These are phyloP conservation scores for Candida orba DNA, from an alignment of 805 yeast genomes.

Conservation along the genomic window DNA sequence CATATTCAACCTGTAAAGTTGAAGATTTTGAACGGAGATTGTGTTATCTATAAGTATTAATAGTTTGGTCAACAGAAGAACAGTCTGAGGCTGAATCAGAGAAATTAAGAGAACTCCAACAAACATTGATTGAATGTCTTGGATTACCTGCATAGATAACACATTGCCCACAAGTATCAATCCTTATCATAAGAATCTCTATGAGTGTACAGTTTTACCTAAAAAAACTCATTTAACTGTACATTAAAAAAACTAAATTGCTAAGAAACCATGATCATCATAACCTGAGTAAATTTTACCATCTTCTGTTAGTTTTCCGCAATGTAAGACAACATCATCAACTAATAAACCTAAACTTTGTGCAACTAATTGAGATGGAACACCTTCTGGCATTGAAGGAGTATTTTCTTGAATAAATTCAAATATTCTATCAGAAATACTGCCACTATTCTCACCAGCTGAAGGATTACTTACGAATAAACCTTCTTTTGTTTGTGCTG, in stretches of 20 bases:
- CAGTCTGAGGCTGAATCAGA: conserved; percentile 48
- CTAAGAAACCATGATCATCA: conserved; percentile 56
- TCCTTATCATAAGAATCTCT: no score
- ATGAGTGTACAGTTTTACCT: no score
- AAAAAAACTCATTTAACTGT: no score
- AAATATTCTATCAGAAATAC: conserved; percentile 37
- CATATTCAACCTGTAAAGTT: no score
- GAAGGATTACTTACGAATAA: conserved; percentile 40
- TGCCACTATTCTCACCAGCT: conserved; percentile 23
- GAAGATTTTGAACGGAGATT: no score
- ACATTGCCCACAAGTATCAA: no score
- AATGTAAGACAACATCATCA: conserved; percentile 41
- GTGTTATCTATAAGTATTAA: no score
- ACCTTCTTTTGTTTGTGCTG: conserved; percentile 15
- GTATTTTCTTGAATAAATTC: conserved; percentile 43
- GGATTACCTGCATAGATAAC: conserved; percentile 84
- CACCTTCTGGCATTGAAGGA: conserved; percentile 64
- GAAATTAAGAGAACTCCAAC: conserved; percentile 56
- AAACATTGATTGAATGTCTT: conserved; percentile 50
- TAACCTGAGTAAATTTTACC: conserved; percentile 65
- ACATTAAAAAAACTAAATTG: conserved; percentile 28
- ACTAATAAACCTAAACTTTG: conserved; percentile 46
- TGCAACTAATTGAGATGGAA: conserved; percentile 56
- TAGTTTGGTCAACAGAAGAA: conserved; percentile 53
- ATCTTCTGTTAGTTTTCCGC: conserved; percentile 52